Percentiles rank a stretch among this genome's conserved stretches.
phyloP scores from a whole-genome alignment of 179 eudicot genomes.

The Camellia oleifera region DNA sequence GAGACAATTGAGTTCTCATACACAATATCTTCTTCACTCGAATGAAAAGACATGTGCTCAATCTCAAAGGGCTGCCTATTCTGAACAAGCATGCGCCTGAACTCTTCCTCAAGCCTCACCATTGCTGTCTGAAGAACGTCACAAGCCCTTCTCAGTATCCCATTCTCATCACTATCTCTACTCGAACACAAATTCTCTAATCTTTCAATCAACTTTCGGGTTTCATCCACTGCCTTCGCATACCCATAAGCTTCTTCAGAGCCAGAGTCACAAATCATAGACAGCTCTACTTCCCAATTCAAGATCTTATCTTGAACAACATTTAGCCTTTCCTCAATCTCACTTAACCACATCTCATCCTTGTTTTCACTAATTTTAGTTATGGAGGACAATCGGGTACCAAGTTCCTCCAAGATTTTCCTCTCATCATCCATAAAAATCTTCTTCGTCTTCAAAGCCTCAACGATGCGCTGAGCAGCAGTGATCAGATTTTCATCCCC shows the following conservation, averaged over 20 bases:
- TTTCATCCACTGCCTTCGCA: conserved; percentile 52
- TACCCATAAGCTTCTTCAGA: conserved; percentile 29
- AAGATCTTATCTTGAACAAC: too few relatives aligned
- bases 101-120: conserved; percentile 57
- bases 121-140: conserved; percentile 66
- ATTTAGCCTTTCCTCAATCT: conserved; percentile 24
- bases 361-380: conserved; percentile 21
- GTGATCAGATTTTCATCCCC: conserved; percentile 43
- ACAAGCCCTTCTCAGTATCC: conserved; percentile 40
- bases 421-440: conserved; percentile 54
- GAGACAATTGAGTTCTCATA: conserved; percentile 34
- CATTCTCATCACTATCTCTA: conserved; percentile 17
- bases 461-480: conserved; percentile 59
- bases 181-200: conserved; percentile 31
- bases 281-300: too few relatives aligned
- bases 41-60: conserved; percentile 44
- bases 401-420: conserved; percentile 55
- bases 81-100: too few relatives aligned
- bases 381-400: conserved; percentile 41
- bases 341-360: conserved; percentile 29
- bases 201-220: conserved; percentile 33
- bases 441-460: conserved; percentile 53
- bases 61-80: conserved; percentile 43
- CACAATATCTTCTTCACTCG: conserved; percentile 45
- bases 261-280: too few relatives aligned